A percentile compares a stretch with the other conserved stretches of the same genome.
Conservation (phyloP, 148 eudicot species). For the Arbutus unedo region DNA sequence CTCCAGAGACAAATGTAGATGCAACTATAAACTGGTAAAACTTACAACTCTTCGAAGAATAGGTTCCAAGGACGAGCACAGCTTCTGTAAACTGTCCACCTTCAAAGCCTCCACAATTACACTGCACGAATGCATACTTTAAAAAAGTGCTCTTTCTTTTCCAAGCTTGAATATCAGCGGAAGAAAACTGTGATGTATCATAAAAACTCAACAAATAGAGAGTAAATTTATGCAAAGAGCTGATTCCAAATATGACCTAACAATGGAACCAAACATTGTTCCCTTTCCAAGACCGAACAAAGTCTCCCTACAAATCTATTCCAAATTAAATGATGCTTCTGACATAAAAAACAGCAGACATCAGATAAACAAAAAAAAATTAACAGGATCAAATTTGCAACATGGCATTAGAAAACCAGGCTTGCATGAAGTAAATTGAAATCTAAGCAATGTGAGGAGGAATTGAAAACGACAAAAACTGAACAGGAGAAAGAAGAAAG, state of each 20-base stretch:
- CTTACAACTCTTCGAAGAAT: slow-evolving; percentile 68
- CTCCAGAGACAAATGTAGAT: not conserved
- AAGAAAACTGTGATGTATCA: not conserved
- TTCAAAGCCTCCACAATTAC: slow-evolving; percentile 65
- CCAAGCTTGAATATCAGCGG: not conserved
- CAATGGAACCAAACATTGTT: not conserved
- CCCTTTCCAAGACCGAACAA: not conserved
- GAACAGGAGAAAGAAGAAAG: not conserved
- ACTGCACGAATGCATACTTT: slow-evolving; percentile 32
- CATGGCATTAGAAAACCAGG: not conserved
- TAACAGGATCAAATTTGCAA: not conserved
- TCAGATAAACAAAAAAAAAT: not conserved
- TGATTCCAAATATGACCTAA: not conserved
- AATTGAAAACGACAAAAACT: not conserved
- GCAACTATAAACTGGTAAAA: not conserved
- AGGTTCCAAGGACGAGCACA: slow-evolving; percentile 69
- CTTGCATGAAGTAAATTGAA: not conserved
- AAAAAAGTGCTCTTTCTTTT: not conserved
- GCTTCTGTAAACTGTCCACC: slow-evolving; percentile 66
- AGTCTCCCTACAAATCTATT: not conserved
- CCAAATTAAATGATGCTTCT: not conserved
- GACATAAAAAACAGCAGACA: not conserved
- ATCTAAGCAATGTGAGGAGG: not conserved
- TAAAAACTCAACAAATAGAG: not conserved
- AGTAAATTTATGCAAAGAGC: not conserved